Conservation (phyloP, 768 basidiomycete genomes). For the Trametopsis cervina region DNA sequence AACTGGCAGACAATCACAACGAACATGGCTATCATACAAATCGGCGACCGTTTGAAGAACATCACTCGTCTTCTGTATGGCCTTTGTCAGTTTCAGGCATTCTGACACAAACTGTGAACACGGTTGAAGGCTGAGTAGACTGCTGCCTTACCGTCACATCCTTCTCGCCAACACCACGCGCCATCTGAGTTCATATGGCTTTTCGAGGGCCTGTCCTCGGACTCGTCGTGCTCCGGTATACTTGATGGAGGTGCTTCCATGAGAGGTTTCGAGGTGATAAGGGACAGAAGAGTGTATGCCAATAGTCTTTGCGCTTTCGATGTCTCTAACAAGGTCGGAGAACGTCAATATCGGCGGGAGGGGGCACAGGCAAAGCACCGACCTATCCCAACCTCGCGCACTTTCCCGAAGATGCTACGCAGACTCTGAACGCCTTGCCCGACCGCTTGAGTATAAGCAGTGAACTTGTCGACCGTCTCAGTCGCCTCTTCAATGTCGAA, state of each 20-base stretch:
- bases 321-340: slow-evolving; percentile 48
- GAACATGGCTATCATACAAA: slow-evolving; percentile 71
- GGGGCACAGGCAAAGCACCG: slow-evolving; percentile 13
- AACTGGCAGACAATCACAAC: slow-evolving; percentile 26
- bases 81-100: slow-evolving; percentile 74
- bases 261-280: slow-evolving; percentile 65
- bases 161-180: slow-evolving; percentile 85
- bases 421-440: slow-evolving; percentile 64
- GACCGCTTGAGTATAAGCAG: slow-evolving; percentile 55
- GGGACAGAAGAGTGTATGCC: slow-evolving; percentile 64
- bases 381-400: slow-evolving; percentile 68
- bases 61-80: slow-evolving; percentile 69
- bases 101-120: slow-evolving; percentile 32
- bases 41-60: slow-evolving; percentile 69
- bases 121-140: neutral
- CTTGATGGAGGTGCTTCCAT: slow-evolving; percentile 32
- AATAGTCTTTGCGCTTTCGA: slow-evolving; percentile 68
- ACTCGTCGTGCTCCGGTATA: slow-evolving; percentile 40
- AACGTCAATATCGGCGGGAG: neutral
- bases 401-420: slow-evolving; percentile 51
- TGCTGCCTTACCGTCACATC: slow-evolving; percentile 64
- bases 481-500: slow-evolving; percentile 67
- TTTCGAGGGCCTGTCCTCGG: slow-evolving; percentile 28
- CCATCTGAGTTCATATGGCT: slow-evolving; percentile 64
- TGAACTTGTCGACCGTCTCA: slow-evolving; percentile 54